phyloP scores from a whole-genome alignment of 2,329 filamentous ascomycete species.

The Zymoseptoria pseudotritici region DNA sequence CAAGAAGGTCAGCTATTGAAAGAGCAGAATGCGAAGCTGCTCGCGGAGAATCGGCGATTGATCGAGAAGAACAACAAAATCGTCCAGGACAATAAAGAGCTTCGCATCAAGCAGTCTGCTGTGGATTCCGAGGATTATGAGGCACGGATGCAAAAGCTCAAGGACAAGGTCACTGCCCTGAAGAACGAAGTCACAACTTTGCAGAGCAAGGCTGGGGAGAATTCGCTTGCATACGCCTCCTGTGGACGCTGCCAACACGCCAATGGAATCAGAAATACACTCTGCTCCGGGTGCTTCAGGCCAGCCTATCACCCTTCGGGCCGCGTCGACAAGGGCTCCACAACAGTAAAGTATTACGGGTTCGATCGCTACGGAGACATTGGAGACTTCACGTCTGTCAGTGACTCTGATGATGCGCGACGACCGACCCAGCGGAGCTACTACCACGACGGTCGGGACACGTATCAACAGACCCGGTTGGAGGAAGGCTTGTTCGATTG shows the following conservation, averaged over 20 bases:
- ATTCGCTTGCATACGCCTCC: not conserved
- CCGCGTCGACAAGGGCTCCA: not conserved
- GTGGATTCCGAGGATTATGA: not conserved
- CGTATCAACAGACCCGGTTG: not conserved
- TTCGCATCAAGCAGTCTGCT: not conserved
- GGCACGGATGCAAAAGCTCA: not conserved
- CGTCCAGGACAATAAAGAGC: not conserved
- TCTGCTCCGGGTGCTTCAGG: not conserved
- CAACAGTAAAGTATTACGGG: not conserved
- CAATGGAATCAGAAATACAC: not conserved
- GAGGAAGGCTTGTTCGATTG: not conserved
- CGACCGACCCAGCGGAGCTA: not conserved
- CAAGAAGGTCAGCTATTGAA: not conserved
- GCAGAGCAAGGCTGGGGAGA: constrained; percentile 20
- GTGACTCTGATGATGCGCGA: not conserved
- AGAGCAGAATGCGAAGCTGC: not conserved
- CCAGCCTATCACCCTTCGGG: not conserved
- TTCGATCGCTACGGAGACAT: not conserved
- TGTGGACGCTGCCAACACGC: not conserved
- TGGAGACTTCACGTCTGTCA: not conserved
- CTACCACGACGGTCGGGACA: not conserved
- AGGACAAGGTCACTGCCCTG: not conserved
- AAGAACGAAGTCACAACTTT: not conserved
- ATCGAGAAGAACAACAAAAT: not conserved
- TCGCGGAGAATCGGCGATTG: not conserved